A percentile compares a stretch with the other conserved stretches of the same genome.
phyloP scores from a whole-genome alignment of 768 basidiomycete genomes.

The Kwoniella dejecticola region DNA sequence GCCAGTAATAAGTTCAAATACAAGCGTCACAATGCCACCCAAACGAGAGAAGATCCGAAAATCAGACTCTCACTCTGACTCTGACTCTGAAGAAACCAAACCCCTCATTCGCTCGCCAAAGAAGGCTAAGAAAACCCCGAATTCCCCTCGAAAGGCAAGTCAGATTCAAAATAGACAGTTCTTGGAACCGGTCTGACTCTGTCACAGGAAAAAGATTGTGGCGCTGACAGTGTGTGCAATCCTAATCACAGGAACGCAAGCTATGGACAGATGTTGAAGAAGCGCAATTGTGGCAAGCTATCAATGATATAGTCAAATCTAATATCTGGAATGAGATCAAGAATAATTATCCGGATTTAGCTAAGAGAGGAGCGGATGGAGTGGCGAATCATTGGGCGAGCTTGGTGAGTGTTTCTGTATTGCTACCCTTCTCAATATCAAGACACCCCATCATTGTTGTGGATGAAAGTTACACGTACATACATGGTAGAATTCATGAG shows the following conservation, averaged over 20 bases:
- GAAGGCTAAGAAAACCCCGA: neutral
- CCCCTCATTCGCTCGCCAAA: neutral
- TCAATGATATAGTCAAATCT: slow-evolving; percentile 18
- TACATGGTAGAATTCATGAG: neutral
- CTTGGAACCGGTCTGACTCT: no score
- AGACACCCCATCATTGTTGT: no score
- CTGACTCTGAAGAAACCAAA: neutral
- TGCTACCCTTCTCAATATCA: no score
- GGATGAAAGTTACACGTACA: no score
- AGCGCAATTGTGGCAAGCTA: slow-evolving; percentile 4
- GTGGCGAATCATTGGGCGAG: slow-evolving; percentile 12
- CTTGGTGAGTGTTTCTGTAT: slow-evolving; percentile 19
- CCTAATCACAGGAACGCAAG: slow-evolving; percentile 5
- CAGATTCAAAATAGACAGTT: no score
- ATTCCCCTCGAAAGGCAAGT: slow-evolving; percentile 3
- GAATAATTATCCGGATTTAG: slow-evolving; percentile 7
- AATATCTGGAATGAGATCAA: slow-evolving; percentile 22
- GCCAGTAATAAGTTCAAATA: neutral
- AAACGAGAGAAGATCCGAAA: slow-evolving; percentile 5
- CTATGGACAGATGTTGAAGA: slow-evolving; percentile 12
- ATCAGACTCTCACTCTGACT: no score
- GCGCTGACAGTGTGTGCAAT: no score
- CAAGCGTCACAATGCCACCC: neutral
- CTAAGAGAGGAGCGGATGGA: slow-evolving; percentile 14
- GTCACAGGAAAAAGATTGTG: no score